Percentiles rank a stretch among this genome's conserved stretches.
These are phyloP conservation scores for Moniliophthora roreri DNA, from an alignment of 1,284 basidiomycete species.

Conservation along the genomic window DNA sequence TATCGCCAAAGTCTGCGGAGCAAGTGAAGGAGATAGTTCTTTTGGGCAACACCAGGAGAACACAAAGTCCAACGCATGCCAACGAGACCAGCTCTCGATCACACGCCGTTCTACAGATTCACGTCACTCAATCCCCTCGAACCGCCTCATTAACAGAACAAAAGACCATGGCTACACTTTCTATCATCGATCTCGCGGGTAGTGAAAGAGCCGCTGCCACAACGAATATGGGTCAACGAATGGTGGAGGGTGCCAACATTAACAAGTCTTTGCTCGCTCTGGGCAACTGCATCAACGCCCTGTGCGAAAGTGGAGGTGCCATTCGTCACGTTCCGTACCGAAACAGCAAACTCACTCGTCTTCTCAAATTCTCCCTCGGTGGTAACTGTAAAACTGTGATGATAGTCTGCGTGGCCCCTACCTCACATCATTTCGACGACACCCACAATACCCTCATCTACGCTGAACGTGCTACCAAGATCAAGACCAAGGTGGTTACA, in stretches of 20 bases:
- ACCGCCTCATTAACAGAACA: slow-evolving; percentile 80
- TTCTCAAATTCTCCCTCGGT: slow-evolving; percentile 94
- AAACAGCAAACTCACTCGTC: slow-evolving; percentile 93
- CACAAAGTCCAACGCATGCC: slow-evolving; percentile 90
- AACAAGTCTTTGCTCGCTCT: slow-evolving; percentile 96
- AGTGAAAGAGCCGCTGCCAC: slow-evolving; percentile 95
- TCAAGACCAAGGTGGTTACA: slow-evolving; percentile 92
- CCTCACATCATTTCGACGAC: slow-evolving; percentile 93
- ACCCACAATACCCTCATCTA: slow-evolving; percentile 96
- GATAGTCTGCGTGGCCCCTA: slow-evolving; percentile 96
- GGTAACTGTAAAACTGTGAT: slow-evolving; percentile 98
- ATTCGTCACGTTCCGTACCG: slow-evolving; percentile 91
- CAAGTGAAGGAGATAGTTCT: slow-evolving; percentile 93
- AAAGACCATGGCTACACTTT: slow-evolving; percentile 83
- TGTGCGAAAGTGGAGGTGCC: slow-evolving; percentile 86
- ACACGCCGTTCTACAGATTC: slow-evolving; percentile 94
- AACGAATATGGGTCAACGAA: slow-evolving; percentile 94
- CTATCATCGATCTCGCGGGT: slow-evolving; percentile 95
- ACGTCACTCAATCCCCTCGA: slow-evolving; percentile 83
- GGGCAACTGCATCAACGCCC: slow-evolving; percentile 95
- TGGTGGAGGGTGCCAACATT: slow-evolving; percentile 97
- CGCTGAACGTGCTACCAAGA: slow-evolving; percentile 94
- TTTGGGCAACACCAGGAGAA: slow-evolving; percentile 83
- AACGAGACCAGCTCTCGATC: slow-evolving; percentile 95
- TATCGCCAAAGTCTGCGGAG: slow-evolving; percentile 77